Percentiles rank a stretch among this genome's conserved stretches.
Conservation (phyloP, 257 asterid genomes). For the Anisodus acutangulus region DNA sequence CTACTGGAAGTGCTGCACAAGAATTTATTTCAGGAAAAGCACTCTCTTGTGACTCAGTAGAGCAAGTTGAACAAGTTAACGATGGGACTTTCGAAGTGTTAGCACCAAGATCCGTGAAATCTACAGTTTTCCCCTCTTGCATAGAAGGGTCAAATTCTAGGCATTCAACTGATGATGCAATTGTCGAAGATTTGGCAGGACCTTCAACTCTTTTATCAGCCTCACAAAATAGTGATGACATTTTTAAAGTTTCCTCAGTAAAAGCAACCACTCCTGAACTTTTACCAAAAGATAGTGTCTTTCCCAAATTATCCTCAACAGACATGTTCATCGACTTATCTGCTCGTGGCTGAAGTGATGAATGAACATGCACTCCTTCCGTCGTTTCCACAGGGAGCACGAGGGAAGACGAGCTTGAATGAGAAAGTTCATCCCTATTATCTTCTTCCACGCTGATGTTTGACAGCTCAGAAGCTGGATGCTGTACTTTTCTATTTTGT, state of each 20-base stretch:
- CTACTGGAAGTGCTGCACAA: conserved; percentile 2
- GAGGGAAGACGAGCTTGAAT: neutral
- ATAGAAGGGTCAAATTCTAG: conserved; percentile 25
- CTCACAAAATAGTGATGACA: neutral
- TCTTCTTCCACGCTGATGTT: conserved; percentile 7
- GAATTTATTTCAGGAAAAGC: neutral
- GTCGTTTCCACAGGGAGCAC: neutral
- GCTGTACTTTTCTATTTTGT: neutral
- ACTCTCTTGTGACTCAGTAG: conserved; percentile 23
- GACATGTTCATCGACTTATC: conserved; percentile 23
- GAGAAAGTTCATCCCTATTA: conserved; percentile 4
- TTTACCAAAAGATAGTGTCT: conserved; percentile 11
- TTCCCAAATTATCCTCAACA: conserved; percentile 28
- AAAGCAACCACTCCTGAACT: conserved; percentile 17
- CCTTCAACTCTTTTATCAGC: neutral
- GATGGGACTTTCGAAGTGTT: conserved; percentile 8
- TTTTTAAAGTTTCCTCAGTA: neutral
- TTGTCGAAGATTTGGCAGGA: neutral
- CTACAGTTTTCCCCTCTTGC: conserved; percentile 12
- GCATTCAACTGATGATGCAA: neutral
- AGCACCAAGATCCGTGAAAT: too few relatives aligned
- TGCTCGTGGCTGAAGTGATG: neutral
- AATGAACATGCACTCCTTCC: neutral
- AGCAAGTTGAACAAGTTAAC: neutral
- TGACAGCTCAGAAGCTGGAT: conserved; percentile 3